Base-by-base conservation (phyloP, 1,284 basidiomycete genomes). In the Boletellus deceptivus region DNA sequence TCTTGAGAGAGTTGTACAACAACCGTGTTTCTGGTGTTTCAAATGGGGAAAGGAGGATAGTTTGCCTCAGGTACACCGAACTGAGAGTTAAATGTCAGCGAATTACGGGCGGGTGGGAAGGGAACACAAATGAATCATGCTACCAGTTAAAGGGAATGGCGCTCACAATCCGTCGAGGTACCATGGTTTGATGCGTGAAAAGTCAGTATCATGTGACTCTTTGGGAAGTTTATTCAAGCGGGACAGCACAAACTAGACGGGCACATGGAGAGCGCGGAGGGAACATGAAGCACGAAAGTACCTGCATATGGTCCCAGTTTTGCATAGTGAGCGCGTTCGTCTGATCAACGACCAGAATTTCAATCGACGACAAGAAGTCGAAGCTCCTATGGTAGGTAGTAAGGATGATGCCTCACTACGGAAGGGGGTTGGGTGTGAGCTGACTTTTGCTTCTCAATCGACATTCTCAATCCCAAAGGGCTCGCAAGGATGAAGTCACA, bases 241-340 rank as follows among this genome's bases (percentile, higher is more conserved):
- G 3, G 80, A 83, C 58, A 98, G 76, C 40, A 97, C 82, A 66
- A 92, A 97, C 92, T 98, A 40, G 10, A 55, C 45, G 9, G 22
- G 33, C 31, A 39, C 16, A 55, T 40, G 24, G 46, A 37, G 18
- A 9, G 24, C 37, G 24, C 22, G 11, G 13, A 27, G 14, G 36
- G 5, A 14, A 3, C 20, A 8, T 16, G 22, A 43, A 43, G 18
- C 3, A 3, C 4, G 27, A 6, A 33, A 50, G 16, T 48, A 91
- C 93, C 76, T 95, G 89, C 16, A 96, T 79, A 67, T 99, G 96
- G 46, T 98, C 94, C 97, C 97, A 99, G 64, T 99, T 99, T 73
- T 99, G 96, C 97, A 99, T 99, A 7, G 84, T 80, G 65, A 99
- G 80, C 3, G 91, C 87, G 65, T 99, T 94, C 73, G 92, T 77